Evolutionary conservation across 129 eudicot genomes (phyloP), one percentile per base, ranked within the genome.

Genomic region (Lonicera japonica): DNA sequence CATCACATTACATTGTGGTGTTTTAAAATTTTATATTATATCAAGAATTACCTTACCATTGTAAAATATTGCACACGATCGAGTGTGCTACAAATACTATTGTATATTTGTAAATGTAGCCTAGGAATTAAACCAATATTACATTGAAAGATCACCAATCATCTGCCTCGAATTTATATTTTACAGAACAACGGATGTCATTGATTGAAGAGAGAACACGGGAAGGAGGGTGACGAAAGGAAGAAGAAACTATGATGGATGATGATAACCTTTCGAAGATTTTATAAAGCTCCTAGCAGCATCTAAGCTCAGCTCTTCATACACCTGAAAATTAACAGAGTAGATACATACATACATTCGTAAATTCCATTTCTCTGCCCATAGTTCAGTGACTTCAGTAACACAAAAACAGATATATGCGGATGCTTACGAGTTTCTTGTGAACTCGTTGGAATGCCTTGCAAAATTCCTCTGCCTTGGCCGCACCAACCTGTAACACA

Each of bases 381-480:
- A 11, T 6, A 20, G 20, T 17, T 14, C 6, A 11, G 39, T 24
- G 61, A 11, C 23, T 20, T 23, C 24, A 3, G 10, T 2, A 51
- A 13, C n/a, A 3, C 7, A 15, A 0, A 20, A 11, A 58, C 12
- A 21, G 25, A 29, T 29, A 29, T 29, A 29, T 29, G 6, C 36
- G 6, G 2, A 45, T 45, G 73, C 97, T 50, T 56, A 89, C 97
- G 50, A 89, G 97, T 67, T 83, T 86, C 71, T 69, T 61, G 52
- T 90, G 81, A 40, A 78, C 82, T 57, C 75, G 83, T 67, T 83
- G 86, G 70, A 90, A 90, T 25, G 86, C 86, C 80, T 90, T 79
- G 66, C 88, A 89, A 52, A 90, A 90, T 62, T 69, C 75, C 67
- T 83, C 89, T 46, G 95, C 97, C 48, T 86, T 89, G 21, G 92